Conservation (phyloP, 1,139 yeast species). For the Candida sp. region DNA sequence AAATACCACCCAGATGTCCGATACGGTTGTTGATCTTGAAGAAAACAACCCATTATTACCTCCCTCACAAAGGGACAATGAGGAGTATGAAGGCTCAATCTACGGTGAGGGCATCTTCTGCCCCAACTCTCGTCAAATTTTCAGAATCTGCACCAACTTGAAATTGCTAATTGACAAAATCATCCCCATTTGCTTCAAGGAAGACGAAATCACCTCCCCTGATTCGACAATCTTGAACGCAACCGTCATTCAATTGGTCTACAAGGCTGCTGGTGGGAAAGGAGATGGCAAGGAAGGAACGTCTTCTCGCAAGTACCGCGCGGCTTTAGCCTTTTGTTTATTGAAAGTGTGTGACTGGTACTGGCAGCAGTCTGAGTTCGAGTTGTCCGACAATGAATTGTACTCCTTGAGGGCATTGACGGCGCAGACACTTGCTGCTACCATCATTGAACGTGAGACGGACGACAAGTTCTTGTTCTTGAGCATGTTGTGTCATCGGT, state of each 20-base stretch:
- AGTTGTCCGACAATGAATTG: constrained; percentile 71
- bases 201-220: constrained; percentile 52
- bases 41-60: constrained; percentile 16
- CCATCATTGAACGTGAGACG: constrained; percentile 63
- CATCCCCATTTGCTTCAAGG: constrained; percentile 66
- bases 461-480: constrained; percentile 72
- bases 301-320: constrained; percentile 65
- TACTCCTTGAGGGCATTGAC: constrained; percentile 64
- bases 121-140: constrained; percentile 72
- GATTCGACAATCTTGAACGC: constrained; percentile 67
- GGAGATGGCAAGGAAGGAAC: constrained; percentile 63
- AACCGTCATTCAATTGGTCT: constrained; percentile 61
- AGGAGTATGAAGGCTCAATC: constrained; percentile 14
- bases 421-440: constrained; percentile 75
- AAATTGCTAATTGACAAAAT: constrained; percentile 73
- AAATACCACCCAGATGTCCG: neutral
- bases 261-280: constrained; percentile 83
- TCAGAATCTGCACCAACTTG: constrained; percentile 75
- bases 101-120: constrained; percentile 20
- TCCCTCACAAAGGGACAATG: constrained; percentile 10
- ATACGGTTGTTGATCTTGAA: constrained; percentile 12
- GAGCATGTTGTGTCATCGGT: constrained; percentile 80
- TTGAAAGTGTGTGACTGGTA: constrained; percentile 85
- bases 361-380: constrained; percentile 58
- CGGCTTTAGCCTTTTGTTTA: constrained; percentile 69